phyloP scores from a whole-genome alignment of 805 yeast genomes.

The Millerozyma acaciae region DNA sequence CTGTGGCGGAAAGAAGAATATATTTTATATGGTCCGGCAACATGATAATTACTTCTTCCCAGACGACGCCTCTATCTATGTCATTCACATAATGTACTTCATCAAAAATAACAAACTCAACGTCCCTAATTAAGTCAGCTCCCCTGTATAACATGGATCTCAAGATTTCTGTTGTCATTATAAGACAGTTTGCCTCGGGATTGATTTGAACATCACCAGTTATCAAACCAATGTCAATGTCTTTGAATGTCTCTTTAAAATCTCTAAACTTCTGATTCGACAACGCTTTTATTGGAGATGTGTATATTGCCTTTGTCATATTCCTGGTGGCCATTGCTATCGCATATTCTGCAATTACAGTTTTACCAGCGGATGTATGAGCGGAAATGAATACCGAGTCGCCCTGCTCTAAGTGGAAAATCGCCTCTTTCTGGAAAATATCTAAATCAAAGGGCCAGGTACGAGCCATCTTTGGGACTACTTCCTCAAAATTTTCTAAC shows the following conservation, averaged over 20 bases:
- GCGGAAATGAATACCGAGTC: slow-evolving; percentile 99
- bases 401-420: slow-evolving; percentile 93
- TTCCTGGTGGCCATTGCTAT: slow-evolving; percentile 94
- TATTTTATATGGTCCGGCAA: slow-evolving; percentile 94
- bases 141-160: slow-evolving; percentile 95
- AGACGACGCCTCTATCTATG: slow-evolving; percentile 95
- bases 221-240: slow-evolving; percentile 84
- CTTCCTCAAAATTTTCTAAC: slow-evolving; percentile 77
- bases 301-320: slow-evolving; percentile 95
- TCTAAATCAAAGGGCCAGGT: slow-evolving; percentile 94
- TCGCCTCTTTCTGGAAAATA: slow-evolving; percentile 94
- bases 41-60: slow-evolving; percentile 99
- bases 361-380: slow-evolving; percentile 97
- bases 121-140: slow-evolving; percentile 93
- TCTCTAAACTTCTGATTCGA: slow-evolving; percentile 90
- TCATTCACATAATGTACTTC: slow-evolving; percentile 98
- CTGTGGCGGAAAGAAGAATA: slow-evolving; percentile 90
- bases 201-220: slow-evolving; percentile 98
- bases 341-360: slow-evolving; percentile 97
- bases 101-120: slow-evolving; percentile 95
- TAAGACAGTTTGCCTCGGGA: slow-evolving; percentile 92
- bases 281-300: slow-evolving; percentile 91
- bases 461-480: slow-evolving; percentile 91
- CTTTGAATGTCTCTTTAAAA: slow-evolving; percentile 73
- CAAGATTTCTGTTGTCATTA: slow-evolving; percentile 96